Conservation (phyloP, 345 rosid species). For the Limnanthes douglasii region DNA sequence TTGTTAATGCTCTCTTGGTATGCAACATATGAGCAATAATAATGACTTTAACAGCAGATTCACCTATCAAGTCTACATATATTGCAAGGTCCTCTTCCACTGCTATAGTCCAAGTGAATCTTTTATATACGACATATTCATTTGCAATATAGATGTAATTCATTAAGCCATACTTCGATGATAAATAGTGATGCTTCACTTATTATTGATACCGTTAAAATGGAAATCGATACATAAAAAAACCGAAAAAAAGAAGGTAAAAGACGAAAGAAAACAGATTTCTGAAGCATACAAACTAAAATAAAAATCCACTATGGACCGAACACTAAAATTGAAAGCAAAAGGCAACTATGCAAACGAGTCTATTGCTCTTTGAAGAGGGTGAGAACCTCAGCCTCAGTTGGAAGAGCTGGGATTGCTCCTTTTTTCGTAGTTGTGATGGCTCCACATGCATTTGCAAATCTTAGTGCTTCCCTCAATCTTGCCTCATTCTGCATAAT, state of each 20-base stretch:
- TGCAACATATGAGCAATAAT: too few species aligned
- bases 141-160: too few species aligned
- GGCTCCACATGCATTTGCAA: conserved; percentile 93
- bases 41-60: too few species aligned
- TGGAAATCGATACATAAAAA: too few species aligned
- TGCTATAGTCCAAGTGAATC: too few species aligned
- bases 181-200: too few species aligned
- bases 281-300: not conserved
- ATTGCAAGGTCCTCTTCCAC: too few species aligned
- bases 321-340: not conserved
- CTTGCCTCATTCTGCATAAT: conserved; percentile 48
- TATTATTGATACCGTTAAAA: too few species aligned
- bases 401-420: conserved; percentile 93
- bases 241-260: conserved; percentile 2
- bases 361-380: conserved; percentile 18
- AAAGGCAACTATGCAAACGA: not conserved
- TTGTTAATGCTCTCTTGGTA: too few species aligned
- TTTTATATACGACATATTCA: too few species aligned
- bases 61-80: too few species aligned
- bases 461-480: conserved; percentile 57
- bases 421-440: conserved; percentile 96
- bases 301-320: not conserved
- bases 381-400: conserved; percentile 33
- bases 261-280: not conserved
- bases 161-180: too few species aligned